Base-by-base conservation (phyloP, 352 stramenopile species). In the Phytopythium helicoides region DNA sequence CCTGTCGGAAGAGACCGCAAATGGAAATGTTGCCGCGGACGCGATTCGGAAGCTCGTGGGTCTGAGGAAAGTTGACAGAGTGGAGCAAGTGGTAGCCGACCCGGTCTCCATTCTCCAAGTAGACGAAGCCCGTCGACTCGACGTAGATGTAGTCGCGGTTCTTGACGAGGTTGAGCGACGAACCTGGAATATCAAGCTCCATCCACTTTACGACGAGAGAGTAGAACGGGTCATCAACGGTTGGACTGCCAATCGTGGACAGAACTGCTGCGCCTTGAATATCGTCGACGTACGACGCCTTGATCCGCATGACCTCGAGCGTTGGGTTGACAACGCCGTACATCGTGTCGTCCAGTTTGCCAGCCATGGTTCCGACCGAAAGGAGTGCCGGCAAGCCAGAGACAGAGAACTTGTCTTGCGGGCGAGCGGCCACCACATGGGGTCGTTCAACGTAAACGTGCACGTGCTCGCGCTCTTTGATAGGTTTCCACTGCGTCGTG, bases 1-100 rank as follows among this genome's bases (percentile, higher is more conserved):
- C 41, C 31, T 68, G 50, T 12, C 53, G 47, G 45, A 65, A 76
- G 37, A 73, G 52, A 12, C 58, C 56, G 37, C 54, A 66, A 22
- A 57, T 54, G 6, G 62, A 76, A 1, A 73, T 22, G 6, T 58
- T 41, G 3, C 53, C 58, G 3, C 69, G 62, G 31, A 47, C 41
- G 8, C 45, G 52, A 21, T 55, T 49, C 15, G 44, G 28, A 12
- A 76, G 37, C 15, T 47, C 16, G 6, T 48, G 44, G 9, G 28
- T 57, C 15, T 52, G 50, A 1, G 58, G 58, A 7, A 71, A 51
- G 50, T 77, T 57, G 53, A 81, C 52, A 7, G 68, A 76, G 47
- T 75, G 65, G 33, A 74, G 54, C 26, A 76, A 51, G 23, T 70
- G 62, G 45, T 76, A 81, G 11, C 65, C 62, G 1, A 76, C 58